These are phyloP conservation scores for Entomophthora muscae DNA, from an alignment of 371 early-diverging fungal species.

Conservation along the genomic window DNA sequence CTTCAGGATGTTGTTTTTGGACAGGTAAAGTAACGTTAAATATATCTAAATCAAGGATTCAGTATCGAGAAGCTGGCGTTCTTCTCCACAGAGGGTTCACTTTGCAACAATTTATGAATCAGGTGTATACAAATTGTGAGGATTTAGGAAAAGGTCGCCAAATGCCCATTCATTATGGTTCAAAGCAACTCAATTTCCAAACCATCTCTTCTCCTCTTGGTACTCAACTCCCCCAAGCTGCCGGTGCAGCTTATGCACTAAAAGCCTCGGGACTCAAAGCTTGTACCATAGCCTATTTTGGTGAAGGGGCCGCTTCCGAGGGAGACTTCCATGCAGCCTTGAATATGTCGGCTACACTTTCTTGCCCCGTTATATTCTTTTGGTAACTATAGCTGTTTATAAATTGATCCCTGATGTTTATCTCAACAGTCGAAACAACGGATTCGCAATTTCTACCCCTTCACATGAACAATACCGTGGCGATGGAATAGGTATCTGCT, in stretches of 20 bases:
- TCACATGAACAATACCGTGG: slow-evolving; percentile 88
- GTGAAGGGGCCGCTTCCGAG: slow-evolving; percentile 94
- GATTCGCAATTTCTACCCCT: slow-evolving; percentile 95
- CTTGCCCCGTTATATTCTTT: slow-evolving; percentile 83
- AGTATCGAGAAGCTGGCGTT: slow-evolving; percentile 92
- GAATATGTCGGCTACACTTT: slow-evolving; percentile 89
- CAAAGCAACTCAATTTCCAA: slow-evolving; percentile 66
- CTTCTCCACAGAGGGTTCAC: slow-evolving; percentile 87
- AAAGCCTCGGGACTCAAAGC: slow-evolving; percentile 60
- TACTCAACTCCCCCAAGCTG: slow-evolving; percentile 97
- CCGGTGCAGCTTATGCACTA: slow-evolving; percentile 91
- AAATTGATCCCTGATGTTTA: background rate
- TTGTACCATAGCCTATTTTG: slow-evolving; percentile 85
- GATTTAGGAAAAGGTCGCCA: slow-evolving; percentile 93
- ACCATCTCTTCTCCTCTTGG: slow-evolving; percentile 94
- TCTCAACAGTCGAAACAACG: slow-evolving; percentile 77
- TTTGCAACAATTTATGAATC: slow-evolving; percentile 83
- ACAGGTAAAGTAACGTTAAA: slow-evolving; percentile 39
- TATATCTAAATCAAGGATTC: background rate
- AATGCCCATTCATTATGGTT: slow-evolving; percentile 97
- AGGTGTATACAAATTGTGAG: slow-evolving; percentile 77
- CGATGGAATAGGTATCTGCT: slow-evolving; percentile 68
- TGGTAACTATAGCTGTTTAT: slow-evolving; percentile 32
- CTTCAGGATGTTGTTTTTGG: slow-evolving; percentile 78
- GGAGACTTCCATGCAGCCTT: slow-evolving; percentile 96